Evolutionary conservation across 2,329 filamentous ascomycete species (phyloP), one percentile per base, ranked within the genome.

Genomic region (Penicillium sp.): DNA sequence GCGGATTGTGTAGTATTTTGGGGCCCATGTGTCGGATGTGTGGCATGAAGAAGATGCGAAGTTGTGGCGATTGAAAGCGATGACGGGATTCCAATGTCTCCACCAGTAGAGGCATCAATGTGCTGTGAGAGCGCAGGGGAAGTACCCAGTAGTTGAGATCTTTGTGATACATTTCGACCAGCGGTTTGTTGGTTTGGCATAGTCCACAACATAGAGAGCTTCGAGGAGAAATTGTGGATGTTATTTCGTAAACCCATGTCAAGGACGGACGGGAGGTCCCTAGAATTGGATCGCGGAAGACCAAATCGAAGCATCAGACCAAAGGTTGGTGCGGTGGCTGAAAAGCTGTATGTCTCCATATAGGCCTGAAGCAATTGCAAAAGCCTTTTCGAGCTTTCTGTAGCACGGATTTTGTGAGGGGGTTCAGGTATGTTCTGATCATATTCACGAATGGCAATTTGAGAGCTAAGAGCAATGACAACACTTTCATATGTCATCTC

Each of bases 331-430:
- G 62, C 74, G 50, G 66, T 75, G 49, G 71, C 77, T 37, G 68
- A 75, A 55, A 73, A 72, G 31, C 76, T 75, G 59, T 75, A 77
- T 17, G 68, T 72, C 40, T 78, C 75, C 68, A 80, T 67, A 58
- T 75, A 71, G 59, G 65, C 62, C 35, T 73, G 73, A 9, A 78
- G 62, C 41, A 78, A 65, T 27, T 71, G 67, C 12, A 74, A 62
- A 6, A 75, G 62, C 13, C 73, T 69, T 43, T 72, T 70, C 4
- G 73, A 73, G 49, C 73, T 73, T 48, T 73, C 70, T 17, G 64
- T 67, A 1, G 72, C 74, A 51, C 70, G 70, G 27, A 68, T 66
- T 46, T 60, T 65, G 50, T 67, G 61, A 21, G 63, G 61, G 8
- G 59, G 62, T 6, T 63, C 58, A 3, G 61, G 52, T 7, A 64